Base-by-base conservation (phyloP, 2,329 filamentous ascomycete species). In the Clonostachys rhizophaga region DNA sequence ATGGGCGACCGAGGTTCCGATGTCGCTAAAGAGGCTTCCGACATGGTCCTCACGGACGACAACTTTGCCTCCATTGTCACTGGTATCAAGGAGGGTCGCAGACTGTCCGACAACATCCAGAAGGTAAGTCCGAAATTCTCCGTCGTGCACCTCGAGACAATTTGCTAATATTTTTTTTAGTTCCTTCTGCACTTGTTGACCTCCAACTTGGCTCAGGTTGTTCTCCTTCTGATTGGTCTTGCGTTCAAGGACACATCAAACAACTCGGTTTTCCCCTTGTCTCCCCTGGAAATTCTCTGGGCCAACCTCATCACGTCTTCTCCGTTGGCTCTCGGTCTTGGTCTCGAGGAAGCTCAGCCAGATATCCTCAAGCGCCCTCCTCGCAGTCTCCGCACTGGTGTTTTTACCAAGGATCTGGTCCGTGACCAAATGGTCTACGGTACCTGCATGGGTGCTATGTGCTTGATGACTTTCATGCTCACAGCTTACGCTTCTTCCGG, bases 41-140 rank as follows among this genome's bases (percentile, higher is more conserved):
- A 95, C 59, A 94, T 95, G 76, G 88, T 95, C 35, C 72, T 95
- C 39, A 91, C 88, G 0, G 89, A 94, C 60, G 89, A 94, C 64
- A 91, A 95, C 67, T 95, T 95, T 60, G 87, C 89, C 11, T 90
- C 86, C 30, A 89, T 88, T 47, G 76, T 88, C 39, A 84, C 81
- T n/a, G 84, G 81, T 34, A 83, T 89, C 42, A 79, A 85, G 59
- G 84, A 88, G 63, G 85, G 85, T 12, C 78, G 85, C 40, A 72
- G 84, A 36, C 72, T 87, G 45, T 85, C 86, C 54, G 83, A 87
- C 68, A 88, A 88, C 53, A 86, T 89, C 50, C 83, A 88, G 60
- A 88, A 87, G 70, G 85, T 85, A 58, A 39, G 58, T 39, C 14
- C 5, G 1, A 10, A 4, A 30, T 13, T 39, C 3, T 40, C 2